A percentile compares a stretch with the other conserved stretches of the same genome.
Evolutionary conservation across 768 basidiomycete genomes (phyloP).

Genomic region (Pleurotus djamor): DNA sequence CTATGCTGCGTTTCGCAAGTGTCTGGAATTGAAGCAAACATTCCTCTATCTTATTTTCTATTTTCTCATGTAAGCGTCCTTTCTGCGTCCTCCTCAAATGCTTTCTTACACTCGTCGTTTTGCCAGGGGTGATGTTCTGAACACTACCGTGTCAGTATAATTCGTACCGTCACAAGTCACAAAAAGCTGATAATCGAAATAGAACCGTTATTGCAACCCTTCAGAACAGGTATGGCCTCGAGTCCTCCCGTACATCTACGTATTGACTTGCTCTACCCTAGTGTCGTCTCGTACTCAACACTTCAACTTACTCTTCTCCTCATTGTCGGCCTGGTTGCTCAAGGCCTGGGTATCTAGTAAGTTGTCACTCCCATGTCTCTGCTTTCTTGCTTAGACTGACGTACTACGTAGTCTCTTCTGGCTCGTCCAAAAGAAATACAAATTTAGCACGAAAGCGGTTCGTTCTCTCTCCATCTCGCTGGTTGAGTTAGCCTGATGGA

Average conservation of each 20-base stretch:
- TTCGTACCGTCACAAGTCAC: conserved; percentile 1
- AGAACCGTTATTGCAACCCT: conserved; percentile 72
- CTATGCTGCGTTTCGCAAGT: conserved; percentile 59
- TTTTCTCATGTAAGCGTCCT: conserved; percentile 61
- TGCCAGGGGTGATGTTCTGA: conserved; percentile 71
- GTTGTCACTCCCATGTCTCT: no score
- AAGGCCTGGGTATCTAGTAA: conserved; percentile 69
- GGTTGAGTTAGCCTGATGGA: background rate
- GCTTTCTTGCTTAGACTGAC: no score
- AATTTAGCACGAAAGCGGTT: conserved; percentile 63
- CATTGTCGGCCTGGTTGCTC: conserved; percentile 63
- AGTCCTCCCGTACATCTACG: background rate
- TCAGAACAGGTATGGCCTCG: conserved; percentile 55
- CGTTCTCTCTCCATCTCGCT: conserved; percentile 8
- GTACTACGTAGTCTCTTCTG: conserved; percentile 68
- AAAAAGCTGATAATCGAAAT: background rate
- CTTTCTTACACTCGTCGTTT: background rate
- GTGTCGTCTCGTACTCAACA: conserved; percentile 71
- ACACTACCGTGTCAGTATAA: conserved; percentile 62
- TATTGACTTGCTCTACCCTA: conserved; percentile 17
- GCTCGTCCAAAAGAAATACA: conserved; percentile 64
- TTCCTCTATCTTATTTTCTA: conserved; percentile 75
- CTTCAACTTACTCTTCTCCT: conserved; percentile 66
- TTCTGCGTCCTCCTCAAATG: background rate
- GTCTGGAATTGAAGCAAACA: conserved; percentile 67